These are phyloP conservation scores for Pichia sp. DNA, from an alignment of 1,139 yeast species.

Conservation along the genomic window DNA sequence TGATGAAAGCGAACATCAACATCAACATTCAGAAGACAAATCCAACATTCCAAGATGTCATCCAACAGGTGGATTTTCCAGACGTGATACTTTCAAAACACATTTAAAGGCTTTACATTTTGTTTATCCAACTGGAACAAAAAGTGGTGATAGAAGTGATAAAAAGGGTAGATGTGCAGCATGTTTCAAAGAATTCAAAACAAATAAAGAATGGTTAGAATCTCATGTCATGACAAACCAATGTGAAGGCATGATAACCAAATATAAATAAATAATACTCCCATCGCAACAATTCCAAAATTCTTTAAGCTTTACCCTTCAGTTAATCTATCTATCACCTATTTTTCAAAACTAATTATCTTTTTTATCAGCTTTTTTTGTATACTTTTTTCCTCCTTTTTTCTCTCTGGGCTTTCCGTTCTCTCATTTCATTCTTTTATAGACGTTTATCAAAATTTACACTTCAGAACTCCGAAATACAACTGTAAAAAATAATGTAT, in stretches of 20 bases:
- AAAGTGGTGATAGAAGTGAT: slow-evolving; percentile 41
- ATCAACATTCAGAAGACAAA: background rate
- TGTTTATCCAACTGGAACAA: slow-evolving; percentile 58
- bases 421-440: background rate
- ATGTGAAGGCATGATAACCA: slow-evolving; percentile 43
- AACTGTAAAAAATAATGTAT: too few relatives aligned
- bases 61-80: slow-evolving; percentile 58
- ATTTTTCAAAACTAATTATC: too few relatives aligned
- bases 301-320: background rate
- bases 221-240: slow-evolving; percentile 46
- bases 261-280: slow-evolving; percentile 23
- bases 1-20: slow-evolving; percentile 26
- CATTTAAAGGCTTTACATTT: slow-evolving; percentile 59
- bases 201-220: slow-evolving; percentile 49
- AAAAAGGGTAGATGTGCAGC: slow-evolving; percentile 57
- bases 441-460: background rate
- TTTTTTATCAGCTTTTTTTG: background rate
- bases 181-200: slow-evolving; percentile 49
- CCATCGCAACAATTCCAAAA: too few relatives aligned
- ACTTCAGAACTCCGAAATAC: too few relatives aligned
- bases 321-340: background rate
- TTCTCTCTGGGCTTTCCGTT: background rate
- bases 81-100: slow-evolving; percentile 58
- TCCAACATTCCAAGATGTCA: slow-evolving; percentile 41
- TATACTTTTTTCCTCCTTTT: background rate